Base-by-base conservation (phyloP, 495 filamentous ascomycete species). In the Penicillium salamii region DNA sequence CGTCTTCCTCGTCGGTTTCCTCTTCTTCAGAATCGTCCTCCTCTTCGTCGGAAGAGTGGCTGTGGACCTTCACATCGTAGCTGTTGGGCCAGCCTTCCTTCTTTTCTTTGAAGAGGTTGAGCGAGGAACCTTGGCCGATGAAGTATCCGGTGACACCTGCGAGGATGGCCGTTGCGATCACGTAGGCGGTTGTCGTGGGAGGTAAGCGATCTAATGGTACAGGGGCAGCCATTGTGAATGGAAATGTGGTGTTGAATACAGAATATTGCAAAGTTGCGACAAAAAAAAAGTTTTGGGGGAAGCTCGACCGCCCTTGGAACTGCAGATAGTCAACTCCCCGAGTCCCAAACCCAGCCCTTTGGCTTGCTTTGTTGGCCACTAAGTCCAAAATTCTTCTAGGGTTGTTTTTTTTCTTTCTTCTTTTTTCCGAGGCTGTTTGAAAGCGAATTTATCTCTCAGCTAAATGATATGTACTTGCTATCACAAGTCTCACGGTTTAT, bases 101-200 rank as follows among this genome's bases (percentile, higher is more conserved):
- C 39, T 42, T 42, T 12, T 70, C 65, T 46, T 67, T 68, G 62
- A 79, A 78, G 7, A 80, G 59, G 32, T 68, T 70, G 12, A 80
- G 57, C 21, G 74, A 71, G 23, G 70, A 60, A 29, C 71, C 78
- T 66, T 79, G 76, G 53, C 76, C 76, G 62, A 77, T 64, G 61
- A 87, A 79, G 66, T 88, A 90, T 58, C 87, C 87, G 4, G 77
- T 74, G 50, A 87, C 59, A 53, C 83, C 78, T 55, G 81, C 77
- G 44, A 89, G 58, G 54, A 89, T 78, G 51, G 77, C 77, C 12
- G 85, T 87, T 20, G 82, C 79, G 37, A 90, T 63, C 32, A 88
- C 62, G 50, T 77, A 74, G 29, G 76, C 68, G 14, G 71, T 61
- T 13, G 74, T 79, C 14, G 75, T 77, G 3, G 77, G 76, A 7